Evolutionary conservation across 202 grass and related monocot genomes (phyloP).

Genomic region (Bolboschoenoplectus hybrid): DNA sequence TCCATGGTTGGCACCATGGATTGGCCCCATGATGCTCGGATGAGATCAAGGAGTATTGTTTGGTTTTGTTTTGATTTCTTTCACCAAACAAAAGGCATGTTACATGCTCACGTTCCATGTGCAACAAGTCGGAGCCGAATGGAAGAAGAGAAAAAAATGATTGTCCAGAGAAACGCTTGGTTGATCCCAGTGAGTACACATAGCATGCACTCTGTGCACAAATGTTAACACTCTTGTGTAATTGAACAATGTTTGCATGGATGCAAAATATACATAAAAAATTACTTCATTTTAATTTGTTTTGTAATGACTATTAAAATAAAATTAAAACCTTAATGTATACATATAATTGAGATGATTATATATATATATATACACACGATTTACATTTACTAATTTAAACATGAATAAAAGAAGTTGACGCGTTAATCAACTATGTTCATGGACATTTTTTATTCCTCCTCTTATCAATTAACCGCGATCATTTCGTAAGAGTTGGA

Average conservation of each 20-base stretch:
- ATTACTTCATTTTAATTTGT: too few relatives aligned
- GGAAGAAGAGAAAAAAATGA: not conserved
- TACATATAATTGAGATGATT: too few relatives aligned
- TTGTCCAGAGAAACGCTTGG: not conserved
- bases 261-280: too few relatives aligned
- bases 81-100: not conserved
- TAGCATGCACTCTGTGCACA: not conserved
- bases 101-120: not conserved
- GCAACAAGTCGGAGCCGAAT: not conserved
- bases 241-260: not conserved
- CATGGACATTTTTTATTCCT: too few relatives aligned
- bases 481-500: too few relatives aligned
- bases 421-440: too few relatives aligned
- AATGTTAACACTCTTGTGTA: not conserved
- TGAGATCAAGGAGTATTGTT: not conserved
- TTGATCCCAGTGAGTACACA: not conserved
- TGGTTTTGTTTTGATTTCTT: not conserved
- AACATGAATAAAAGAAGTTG: too few relatives aligned
- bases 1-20: not conserved
- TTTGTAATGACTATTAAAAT: too few relatives aligned
- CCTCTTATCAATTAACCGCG: too few relatives aligned
- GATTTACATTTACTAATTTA: too few relatives aligned
- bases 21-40: not conserved
- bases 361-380: too few relatives aligned
- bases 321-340: too few relatives aligned